phyloP scores from a whole-genome alignment of 2,329 filamentous ascomycete genomes.

The Colletotrichum aenigma region DNA sequence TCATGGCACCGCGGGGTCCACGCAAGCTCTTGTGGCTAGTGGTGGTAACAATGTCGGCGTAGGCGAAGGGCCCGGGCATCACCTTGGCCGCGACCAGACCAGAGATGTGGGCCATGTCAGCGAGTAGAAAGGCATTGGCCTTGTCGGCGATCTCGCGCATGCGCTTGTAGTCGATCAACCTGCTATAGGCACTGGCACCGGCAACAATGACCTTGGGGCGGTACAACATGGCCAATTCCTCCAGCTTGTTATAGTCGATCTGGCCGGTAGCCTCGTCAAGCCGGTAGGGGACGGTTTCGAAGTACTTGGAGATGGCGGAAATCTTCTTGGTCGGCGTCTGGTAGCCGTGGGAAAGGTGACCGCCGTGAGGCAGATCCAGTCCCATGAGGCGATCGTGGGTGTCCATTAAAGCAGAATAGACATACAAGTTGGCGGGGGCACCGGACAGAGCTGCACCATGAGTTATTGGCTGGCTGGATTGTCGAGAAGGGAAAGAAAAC shows the following conservation, averaged over 20 bases:
- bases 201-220: constrained; percentile 95
- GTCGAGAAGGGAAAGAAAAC: neutral
- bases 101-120: constrained; percentile 97
- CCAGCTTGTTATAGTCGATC: constrained; percentile 93
- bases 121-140: constrained; percentile 88
- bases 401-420: constrained; percentile 91
- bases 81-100: constrained; percentile 92
- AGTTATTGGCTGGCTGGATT: neutral
- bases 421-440: constrained; percentile 80
- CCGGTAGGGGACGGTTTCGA: constrained; percentile 95
- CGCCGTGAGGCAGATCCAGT: constrained; percentile 93
- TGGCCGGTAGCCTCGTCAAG: constrained; percentile 88
- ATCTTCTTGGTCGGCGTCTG: constrained; percentile 95
- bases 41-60: constrained; percentile 94
- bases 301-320: constrained; percentile 98
- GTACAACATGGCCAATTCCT: constrained; percentile 86
- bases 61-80: constrained; percentile 85
- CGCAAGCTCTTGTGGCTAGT: constrained; percentile 98
- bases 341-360: constrained; percentile 95
- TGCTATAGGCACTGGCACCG: constrained; percentile 93
- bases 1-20: constrained; percentile 94
- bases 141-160: constrained; percentile 93
- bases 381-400: constrained; percentile 97
- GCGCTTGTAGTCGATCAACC: constrained; percentile 91
- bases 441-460: constrained; percentile 72